Conservation (phyloP, 2,329 filamentous ascomycete genomes). For the Fusarium sterilihyphosum region DNA sequence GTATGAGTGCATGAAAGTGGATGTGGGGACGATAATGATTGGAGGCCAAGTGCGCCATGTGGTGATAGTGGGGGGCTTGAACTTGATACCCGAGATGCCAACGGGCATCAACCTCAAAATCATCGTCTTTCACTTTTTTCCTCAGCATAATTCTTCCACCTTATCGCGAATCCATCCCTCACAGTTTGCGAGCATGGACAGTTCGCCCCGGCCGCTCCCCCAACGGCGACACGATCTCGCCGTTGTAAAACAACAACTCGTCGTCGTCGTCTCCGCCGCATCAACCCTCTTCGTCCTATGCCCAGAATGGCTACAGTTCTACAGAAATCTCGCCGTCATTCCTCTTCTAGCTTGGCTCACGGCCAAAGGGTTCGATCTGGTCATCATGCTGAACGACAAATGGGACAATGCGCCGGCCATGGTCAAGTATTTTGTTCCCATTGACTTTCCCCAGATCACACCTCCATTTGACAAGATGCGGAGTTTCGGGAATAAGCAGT, state of each 20-base stretch:
- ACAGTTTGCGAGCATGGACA: background rate
- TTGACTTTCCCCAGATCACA: background rate
- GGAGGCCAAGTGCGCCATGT: slow-evolving; percentile 9
- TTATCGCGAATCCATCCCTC: fast-evolving
- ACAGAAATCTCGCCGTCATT: slow-evolving; percentile 15
- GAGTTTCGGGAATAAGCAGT: background rate
- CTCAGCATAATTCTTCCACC: background rate
- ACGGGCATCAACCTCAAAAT: background rate
- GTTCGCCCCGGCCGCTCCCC: background rate
- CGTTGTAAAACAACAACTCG: slow-evolving; percentile 15
- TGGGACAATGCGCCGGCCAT: slow-evolving; percentile 15
- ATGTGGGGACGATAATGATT: slow-evolving; percentile 9
- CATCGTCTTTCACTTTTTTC: fast-evolving
- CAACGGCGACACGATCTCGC: slow-evolving; percentile 10
- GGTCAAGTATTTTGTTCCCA: slow-evolving; percentile 23
- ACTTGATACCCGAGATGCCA: background rate
- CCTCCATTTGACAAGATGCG: slow-evolving; percentile 18
- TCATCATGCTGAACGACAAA: slow-evolving; percentile 6
- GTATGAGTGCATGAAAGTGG: slow-evolving; percentile 13
- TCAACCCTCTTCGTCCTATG: slow-evolving; percentile 16
- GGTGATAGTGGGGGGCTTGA: background rate
- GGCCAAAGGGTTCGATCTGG: background rate
- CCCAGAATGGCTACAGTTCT: slow-evolving; percentile 12
- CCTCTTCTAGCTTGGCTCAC: slow-evolving; percentile 21
- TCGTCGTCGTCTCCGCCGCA: slow-evolving; percentile 3